A percentile compares a stretch with the other conserved stretches of the same genome.
Evolutionary conservation across 345 rosid species (phyloP).

Genomic region (Pistacia vera): DNA sequence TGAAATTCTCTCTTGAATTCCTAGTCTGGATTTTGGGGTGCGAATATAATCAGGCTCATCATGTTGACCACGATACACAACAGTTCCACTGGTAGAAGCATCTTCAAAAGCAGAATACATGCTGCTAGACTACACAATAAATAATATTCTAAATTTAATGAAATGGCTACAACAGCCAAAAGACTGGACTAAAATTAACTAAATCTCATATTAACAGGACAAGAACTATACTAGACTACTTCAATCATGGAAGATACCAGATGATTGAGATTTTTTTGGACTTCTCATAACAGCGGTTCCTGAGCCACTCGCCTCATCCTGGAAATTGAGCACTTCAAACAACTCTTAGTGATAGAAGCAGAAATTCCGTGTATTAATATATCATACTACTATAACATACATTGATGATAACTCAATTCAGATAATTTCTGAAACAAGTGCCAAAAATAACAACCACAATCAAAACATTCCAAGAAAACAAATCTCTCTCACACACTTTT

Average conservation of each 20-base stretch:
- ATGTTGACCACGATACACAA: slow-evolving; percentile 80
- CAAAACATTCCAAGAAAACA: slow-evolving; percentile 90
- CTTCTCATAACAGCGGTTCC: slow-evolving; percentile 92
- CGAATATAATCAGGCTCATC: slow-evolving; percentile 87
- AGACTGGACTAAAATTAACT: too few species aligned
- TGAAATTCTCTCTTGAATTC: slow-evolving; percentile 79
- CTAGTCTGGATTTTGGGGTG: slow-evolving; percentile 91
- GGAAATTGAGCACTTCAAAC: slow-evolving; percentile 38
- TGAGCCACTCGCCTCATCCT: slow-evolving; percentile 82
- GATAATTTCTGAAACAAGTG: not conserved
- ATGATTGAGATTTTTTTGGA: slow-evolving; percentile 72
- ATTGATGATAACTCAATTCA: not conserved
- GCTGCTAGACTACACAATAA: slow-evolving; percentile 72
- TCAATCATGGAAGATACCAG: slow-evolving; percentile 59
- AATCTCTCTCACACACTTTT: slow-evolving; percentile 79
- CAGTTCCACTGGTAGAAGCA: slow-evolving; percentile 92
- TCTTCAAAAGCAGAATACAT: slow-evolving; percentile 70
- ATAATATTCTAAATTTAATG: slow-evolving; percentile 39
- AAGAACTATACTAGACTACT: slow-evolving; percentile 53
- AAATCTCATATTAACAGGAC: not conserved
- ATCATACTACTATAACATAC: not conserved
- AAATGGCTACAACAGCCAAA: slow-evolving; percentile 7
- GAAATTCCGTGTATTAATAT: slow-evolving; percentile 4
- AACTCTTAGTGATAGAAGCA: slow-evolving; percentile 7
- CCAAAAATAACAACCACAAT: slow-evolving; percentile 25